These are phyloP conservation scores for Akanthomyces lecanii DNA, from an alignment of 2,329 filamentous ascomycete genomes.

Conservation along the genomic window DNA sequence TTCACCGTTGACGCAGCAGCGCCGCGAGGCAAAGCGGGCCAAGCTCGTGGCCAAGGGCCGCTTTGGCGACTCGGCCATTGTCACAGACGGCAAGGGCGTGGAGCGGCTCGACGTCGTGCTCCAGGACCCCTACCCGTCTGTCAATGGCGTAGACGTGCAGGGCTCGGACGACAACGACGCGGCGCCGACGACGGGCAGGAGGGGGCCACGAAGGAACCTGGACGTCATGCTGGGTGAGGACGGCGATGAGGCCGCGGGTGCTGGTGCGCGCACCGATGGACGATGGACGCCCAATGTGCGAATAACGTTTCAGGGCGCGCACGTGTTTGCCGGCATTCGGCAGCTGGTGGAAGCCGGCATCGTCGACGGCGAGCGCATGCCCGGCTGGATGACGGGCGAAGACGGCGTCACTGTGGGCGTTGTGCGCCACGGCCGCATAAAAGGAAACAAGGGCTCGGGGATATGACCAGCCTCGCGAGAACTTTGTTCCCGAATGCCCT, in stretches of 20 bases:
- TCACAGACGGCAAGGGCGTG: constrained; percentile 56
- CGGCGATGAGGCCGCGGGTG: constrained; percentile 15
- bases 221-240: constrained; percentile 32
- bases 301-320: constrained; percentile 67
- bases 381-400: constrained; percentile 88
- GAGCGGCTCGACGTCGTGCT: constrained; percentile 58
- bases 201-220: constrained; percentile 24
- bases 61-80: constrained; percentile 60
- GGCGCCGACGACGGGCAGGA: constrained; percentile 2
- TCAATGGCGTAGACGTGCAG: constrained; percentile 19
- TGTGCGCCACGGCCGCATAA: constrained; percentile 63
- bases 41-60: constrained; percentile 61
- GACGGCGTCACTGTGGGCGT: constrained; percentile 72
- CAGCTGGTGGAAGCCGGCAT: constrained; percentile 73
- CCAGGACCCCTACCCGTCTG: constrained; percentile 51
- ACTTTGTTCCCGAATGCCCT: neutral
- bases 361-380: constrained; percentile 73
- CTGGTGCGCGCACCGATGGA: neutral
- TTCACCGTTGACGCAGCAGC: constrained; percentile 25
- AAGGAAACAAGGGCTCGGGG: constrained; percentile 53
- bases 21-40: constrained; percentile 50
- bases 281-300: constrained; percentile 41
- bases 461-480: constrained; percentile 31
- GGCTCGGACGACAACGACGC: constrained; percentile 18
- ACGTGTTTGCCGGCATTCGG: constrained; percentile 77